A percentile compares a stretch with the other conserved stretches of the same genome.
These are phyloP conservation scores for Euphrasia arctica DNA, from an alignment of 305 asterid genomes.

Conservation along the genomic window DNA sequence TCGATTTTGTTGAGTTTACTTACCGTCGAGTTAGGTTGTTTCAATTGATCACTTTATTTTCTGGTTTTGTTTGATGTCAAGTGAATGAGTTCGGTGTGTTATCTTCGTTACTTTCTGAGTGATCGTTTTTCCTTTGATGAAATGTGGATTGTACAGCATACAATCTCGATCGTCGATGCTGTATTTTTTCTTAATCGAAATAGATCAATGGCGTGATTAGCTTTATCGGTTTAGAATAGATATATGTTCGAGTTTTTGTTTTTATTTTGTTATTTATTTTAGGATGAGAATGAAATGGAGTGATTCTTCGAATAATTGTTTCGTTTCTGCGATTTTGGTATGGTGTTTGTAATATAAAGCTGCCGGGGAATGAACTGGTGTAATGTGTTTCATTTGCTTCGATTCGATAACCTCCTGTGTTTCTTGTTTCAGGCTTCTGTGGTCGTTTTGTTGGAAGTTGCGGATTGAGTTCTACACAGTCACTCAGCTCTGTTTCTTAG, in stretches of 20 bases:
- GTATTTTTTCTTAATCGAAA: background rate
- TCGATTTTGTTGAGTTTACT: background rate
- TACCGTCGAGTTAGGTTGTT: background rate
- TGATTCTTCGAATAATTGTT: no score
- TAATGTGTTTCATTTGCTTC: background rate
- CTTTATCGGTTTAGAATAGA: conserved; percentile 7
- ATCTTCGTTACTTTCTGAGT: conserved; percentile 28
- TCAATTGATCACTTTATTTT: background rate
- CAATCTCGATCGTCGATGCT: background rate
- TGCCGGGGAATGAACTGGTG: background rate
- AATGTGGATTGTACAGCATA: conserved; percentile 9
- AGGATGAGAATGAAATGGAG: background rate
- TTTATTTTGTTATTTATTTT: background rate
- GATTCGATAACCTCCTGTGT: background rate
- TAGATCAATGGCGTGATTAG: conserved; percentile 11
- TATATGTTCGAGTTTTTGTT: background rate
- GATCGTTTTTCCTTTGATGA: conserved; percentile 18
- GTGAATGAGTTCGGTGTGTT: background rate
- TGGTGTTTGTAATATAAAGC: background rate
- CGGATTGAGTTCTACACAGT: no score
- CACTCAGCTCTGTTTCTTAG: background rate
- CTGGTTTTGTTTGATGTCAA: conserved; percentile 23
- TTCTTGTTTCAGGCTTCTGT: conserved; percentile 23
- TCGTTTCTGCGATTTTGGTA: background rate
- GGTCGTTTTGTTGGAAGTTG: conserved; percentile 20